These are phyloP conservation scores for Leccinum longicurvipes DNA, from an alignment of 768 basidiomycete genomes.

Conservation along the genomic window DNA sequence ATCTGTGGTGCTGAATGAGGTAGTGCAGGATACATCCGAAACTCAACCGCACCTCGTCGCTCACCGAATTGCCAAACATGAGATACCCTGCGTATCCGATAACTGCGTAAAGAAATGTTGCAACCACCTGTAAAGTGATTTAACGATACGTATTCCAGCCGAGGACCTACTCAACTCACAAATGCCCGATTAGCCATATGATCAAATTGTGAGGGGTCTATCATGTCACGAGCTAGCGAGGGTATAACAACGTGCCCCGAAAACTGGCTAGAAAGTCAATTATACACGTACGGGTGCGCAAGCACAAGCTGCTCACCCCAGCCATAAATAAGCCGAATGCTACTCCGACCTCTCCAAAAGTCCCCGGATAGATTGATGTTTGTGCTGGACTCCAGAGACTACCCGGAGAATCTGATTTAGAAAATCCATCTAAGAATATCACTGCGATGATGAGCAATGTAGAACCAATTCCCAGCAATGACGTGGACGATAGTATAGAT, in stretches of 20 bases:
- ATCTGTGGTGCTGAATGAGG: conserved; percentile 45
- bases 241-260: conserved; percentile 93
- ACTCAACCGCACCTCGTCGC: conserved; percentile 64
- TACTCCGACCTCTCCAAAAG: conserved; percentile 61
- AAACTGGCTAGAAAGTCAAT: conserved; percentile 45
- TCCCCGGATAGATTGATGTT: conserved; percentile 58
- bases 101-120: conserved; percentile 59
- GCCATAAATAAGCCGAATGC: conserved; percentile 91
- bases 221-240: conserved; percentile 87
- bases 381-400: conserved; percentile 73
- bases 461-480: conserved; percentile 80
- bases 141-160: background rate
- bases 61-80: conserved; percentile 83
- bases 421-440: conserved; percentile 77
- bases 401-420: conserved; percentile 70
- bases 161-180: conserved; percentile 40
- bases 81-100: conserved; percentile 83
- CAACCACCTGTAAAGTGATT: conserved; percentile 43
- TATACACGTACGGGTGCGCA: background rate
- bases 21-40: background rate
- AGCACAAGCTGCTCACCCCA: conserved; percentile 50
- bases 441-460: conserved; percentile 72
- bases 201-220: conserved; percentile 74
- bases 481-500: conserved; percentile 83
- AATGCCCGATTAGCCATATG: conserved; percentile 85